phyloP scores from a whole-genome alignment of 768 basidiomycete species.

The Tylopilus intermedius region DNA sequence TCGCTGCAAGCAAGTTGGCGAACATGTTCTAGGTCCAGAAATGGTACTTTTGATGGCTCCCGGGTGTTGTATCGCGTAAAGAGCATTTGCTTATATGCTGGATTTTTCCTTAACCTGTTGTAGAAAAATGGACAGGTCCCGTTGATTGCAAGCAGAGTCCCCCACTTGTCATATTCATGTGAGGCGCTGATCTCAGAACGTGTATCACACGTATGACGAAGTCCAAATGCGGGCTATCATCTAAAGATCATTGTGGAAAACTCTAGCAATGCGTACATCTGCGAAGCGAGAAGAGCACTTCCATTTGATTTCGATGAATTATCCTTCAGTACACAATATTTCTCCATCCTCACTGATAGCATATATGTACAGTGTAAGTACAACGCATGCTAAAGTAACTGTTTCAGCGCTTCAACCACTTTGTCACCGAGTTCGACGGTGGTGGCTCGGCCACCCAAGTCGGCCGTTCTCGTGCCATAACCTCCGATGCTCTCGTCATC shows the following conservation, averaged over 20 bases:
- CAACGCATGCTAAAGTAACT: constrained; percentile 38
- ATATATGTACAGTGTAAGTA: neutral
- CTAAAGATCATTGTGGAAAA: neutral
- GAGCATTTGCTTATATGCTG: constrained; percentile 16
- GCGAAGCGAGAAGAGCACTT: neutral
- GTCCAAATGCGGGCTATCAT: neutral
- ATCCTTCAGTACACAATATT: neutral
- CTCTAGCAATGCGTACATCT: neutral
- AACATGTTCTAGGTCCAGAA: constrained; percentile 66
- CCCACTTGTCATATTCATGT: neutral
- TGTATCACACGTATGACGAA: neutral
- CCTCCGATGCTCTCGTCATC: constrained; percentile 70
- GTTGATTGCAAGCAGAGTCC: neutral
- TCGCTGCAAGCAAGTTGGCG: constrained; percentile 85
- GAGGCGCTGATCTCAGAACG: neutral
- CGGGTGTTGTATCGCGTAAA: constrained; percentile 4
- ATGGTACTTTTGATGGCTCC: neutral
- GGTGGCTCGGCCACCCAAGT: constrained; percentile 73
- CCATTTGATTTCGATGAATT: neutral
- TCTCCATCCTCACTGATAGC: neutral
- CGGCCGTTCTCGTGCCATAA: constrained; percentile 73
- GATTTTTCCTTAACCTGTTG: constrained; percentile 7
- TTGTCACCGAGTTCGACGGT: constrained; percentile 83
- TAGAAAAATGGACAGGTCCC: constrained; percentile 4
- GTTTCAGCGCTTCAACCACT: constrained; percentile 68